Evolutionary conservation across 192 early-diverging fungal genomes (phyloP).

Genomic region (Thamnidium elegans): DNA sequence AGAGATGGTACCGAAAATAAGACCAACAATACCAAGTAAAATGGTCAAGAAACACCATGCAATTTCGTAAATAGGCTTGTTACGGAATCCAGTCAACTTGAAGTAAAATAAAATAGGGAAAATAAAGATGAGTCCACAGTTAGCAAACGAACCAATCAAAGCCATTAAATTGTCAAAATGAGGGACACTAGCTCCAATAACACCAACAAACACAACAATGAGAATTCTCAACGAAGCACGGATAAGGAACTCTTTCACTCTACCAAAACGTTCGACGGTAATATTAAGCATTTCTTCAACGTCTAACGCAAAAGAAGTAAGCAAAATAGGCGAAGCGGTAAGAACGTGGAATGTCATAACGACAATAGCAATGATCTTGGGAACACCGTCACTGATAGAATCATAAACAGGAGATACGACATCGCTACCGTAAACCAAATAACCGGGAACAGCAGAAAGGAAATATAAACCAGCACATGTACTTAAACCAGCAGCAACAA

Average conservation of each 20-base stretch:
- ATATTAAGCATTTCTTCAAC: constrained; percentile 68
- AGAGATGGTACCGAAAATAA: constrained; percentile 62
- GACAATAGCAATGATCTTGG: constrained; percentile 63
- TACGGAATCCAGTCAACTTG: constrained; percentile 60
- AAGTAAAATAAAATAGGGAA: constrained; percentile 79
- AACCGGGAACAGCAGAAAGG: constrained; percentile 67
- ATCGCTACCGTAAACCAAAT: constrained; percentile 66
- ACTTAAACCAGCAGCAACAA: constrained; percentile 59
- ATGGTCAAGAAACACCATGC: constrained; percentile 53
- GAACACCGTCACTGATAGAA: constrained; percentile 62
- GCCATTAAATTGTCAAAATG: constrained; percentile 80
- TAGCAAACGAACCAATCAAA: constrained; percentile 74
- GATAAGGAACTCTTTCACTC: constrained; percentile 51
- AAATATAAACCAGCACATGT: constrained; percentile 72
- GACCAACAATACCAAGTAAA: constrained; percentile 63
- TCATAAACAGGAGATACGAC: constrained; percentile 69
- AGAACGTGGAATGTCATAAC: constrained; percentile 82
- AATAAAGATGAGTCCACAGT: constrained; percentile 78
- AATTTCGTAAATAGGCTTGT: constrained; percentile 42
- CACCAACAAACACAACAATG: constrained; percentile 52
- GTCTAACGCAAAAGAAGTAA: constrained; percentile 73
- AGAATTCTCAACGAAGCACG: constrained; percentile 54
- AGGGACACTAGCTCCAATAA: constrained; percentile 65
- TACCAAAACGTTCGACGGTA: constrained; percentile 51
- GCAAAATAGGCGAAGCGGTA: constrained; percentile 73